phyloP scores from a whole-genome alignment of 2,329 filamentous ascomycete genomes.

The Trichoderma sp. region DNA sequence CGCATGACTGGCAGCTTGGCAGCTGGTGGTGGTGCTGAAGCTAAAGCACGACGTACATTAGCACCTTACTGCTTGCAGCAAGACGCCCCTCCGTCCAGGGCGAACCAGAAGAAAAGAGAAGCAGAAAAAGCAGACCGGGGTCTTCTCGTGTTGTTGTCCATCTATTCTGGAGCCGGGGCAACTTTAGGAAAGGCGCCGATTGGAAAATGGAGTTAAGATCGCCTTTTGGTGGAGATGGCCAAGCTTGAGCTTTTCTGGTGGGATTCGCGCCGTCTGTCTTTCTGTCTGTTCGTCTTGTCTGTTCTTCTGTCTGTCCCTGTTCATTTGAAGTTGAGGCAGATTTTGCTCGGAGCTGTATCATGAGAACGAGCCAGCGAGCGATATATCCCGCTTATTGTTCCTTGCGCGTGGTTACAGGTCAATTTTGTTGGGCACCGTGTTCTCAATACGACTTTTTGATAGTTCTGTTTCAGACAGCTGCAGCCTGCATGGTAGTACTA shows the following conservation, averaged over 20 bases:
- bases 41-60: no score
- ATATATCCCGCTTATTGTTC: background rate
- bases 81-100: slow-evolving; percentile 1
- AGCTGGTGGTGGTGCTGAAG: no score
- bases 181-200: slow-evolving; percentile 39
- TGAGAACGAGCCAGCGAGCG: background rate
- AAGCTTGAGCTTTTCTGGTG: slow-evolving; percentile 6
- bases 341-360: background rate
- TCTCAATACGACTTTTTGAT: no score
- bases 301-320: no score
- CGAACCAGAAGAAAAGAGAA: background rate
- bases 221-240: slow-evolving; percentile 27
- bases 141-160: background rate
- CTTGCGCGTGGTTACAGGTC: background rate
- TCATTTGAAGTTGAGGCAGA: background rate
- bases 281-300: background rate
- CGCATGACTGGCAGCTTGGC: background rate
- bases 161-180: slow-evolving; percentile 10
- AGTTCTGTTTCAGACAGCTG: background rate
- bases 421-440: no score
- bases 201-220: slow-evolving; percentile 40
- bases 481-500: background rate
- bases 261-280: slow-evolving; percentile 9
- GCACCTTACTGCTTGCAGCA: background rate
- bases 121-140: background rate